A percentile compares a stretch with the other conserved stretches of the same genome.
Evolutionary conservation across 345 rosid genomes (phyloP).

Genomic region (Gossypium sturtianum): DNA sequence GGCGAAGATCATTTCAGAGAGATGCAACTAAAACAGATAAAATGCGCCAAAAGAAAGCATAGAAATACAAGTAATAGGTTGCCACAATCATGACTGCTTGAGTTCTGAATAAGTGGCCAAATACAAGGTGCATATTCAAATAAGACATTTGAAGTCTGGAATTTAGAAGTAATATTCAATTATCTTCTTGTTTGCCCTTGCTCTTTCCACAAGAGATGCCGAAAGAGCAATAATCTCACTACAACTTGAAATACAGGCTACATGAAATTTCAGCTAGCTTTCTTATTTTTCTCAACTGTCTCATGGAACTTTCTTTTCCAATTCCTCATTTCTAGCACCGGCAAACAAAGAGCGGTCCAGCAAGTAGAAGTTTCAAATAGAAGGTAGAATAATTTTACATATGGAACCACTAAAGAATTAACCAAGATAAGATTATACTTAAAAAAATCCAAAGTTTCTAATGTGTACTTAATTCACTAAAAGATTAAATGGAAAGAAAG

Average conservation of each 20-base stretch:
- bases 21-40: not conserved
- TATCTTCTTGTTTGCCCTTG: not conserved
- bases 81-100: not conserved
- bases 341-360: not conserved
- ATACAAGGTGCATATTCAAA: not conserved
- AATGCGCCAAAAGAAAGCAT: not conserved
- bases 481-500: not conserved
- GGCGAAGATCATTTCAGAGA: not conserved
- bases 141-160: not conserved
- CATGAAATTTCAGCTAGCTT: not conserved
- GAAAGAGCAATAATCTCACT: not conserved
- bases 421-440: not conserved
- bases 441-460: not conserved
- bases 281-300: not conserved
- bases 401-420: not conserved
- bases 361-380: not conserved
- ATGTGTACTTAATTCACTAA: not conserved
- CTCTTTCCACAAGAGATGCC: not conserved
- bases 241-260: not conserved
- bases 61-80: not conserved
- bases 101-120: not conserved
- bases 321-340: not conserved
- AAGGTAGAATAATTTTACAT: not conserved
- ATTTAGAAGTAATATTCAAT: not conserved
- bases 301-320: not conserved